Conservation (phyloP, 495 filamentous ascomycete genomes). For the Trichoderma gamsii region DNA sequence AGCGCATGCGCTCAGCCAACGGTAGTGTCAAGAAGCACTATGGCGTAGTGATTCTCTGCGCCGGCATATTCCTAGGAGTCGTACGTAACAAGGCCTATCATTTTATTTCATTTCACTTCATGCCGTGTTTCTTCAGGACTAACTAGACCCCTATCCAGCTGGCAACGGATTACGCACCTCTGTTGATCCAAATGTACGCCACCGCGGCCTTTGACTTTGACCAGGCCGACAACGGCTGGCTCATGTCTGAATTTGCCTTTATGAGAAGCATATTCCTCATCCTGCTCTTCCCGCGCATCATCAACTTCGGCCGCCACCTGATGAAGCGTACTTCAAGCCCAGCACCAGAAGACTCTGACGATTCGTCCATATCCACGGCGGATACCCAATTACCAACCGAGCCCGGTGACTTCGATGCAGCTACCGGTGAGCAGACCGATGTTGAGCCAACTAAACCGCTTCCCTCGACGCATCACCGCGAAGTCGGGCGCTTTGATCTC, state of each 20-base stretch:
- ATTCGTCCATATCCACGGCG: neutral
- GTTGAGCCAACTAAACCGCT: neutral
- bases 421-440: neutral
- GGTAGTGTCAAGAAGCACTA: constrained; percentile 42
- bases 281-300: constrained; percentile 50
- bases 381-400: neutral
- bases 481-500: constrained; percentile 46
- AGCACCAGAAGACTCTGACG: constrained; percentile 24
- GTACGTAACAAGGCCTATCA: constrained; percentile 25
- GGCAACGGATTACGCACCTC: constrained; percentile 49
- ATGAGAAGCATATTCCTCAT: constrained; percentile 50
- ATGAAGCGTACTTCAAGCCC: neutral
- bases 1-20: constrained; percentile 35
- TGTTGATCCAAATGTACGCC: constrained; percentile 48
- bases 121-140: neutral
- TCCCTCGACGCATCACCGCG: constrained; percentile 22
- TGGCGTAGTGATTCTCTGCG: constrained; percentile 46
- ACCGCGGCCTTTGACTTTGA: constrained; percentile 49
- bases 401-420: neutral
- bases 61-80: constrained; percentile 50
- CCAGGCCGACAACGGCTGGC: constrained; percentile 46
- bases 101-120: neutral
- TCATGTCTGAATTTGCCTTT: constrained; percentile 47
- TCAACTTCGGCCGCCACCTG: constrained; percentile 37
- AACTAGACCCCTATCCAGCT: constrained; percentile 25